A percentile compares a stretch with the other conserved stretches of the same genome.
Evolutionary conservation across 2,329 filamentous ascomycete species (phyloP).

Genomic region (Cercospora zeae-maydis): DNA sequence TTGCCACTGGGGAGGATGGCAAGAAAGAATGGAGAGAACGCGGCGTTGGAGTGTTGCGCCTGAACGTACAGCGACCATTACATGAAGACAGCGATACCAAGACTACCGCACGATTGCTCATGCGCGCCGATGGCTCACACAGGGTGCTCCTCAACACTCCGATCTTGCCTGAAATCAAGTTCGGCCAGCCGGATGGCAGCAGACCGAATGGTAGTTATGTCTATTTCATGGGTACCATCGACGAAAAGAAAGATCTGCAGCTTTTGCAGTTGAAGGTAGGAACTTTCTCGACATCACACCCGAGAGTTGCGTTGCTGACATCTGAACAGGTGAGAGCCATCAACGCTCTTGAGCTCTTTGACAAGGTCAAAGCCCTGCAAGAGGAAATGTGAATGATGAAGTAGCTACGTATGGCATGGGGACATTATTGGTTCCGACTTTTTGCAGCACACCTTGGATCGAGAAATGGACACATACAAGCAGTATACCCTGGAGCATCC

Average conservation of each 20-base stretch:
- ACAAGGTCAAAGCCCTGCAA: slow-evolving; percentile 43
- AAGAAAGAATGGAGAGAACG: slow-evolving; percentile 81
- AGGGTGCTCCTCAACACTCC: slow-evolving; percentile 82
- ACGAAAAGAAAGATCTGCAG: slow-evolving; percentile 50
- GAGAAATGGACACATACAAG: neutral
- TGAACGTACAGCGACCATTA: slow-evolving; percentile 63
- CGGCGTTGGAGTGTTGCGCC: slow-evolving; percentile 75
- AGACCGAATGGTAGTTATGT: slow-evolving; percentile 70
- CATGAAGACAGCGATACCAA: slow-evolving; percentile 51
- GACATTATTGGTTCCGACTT: too few relatives aligned
- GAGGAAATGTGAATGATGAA: slow-evolving; percentile 35
- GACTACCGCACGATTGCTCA: slow-evolving; percentile 67
- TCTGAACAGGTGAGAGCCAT: slow-evolving; percentile 42
- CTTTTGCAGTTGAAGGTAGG: slow-evolving; percentile 56
- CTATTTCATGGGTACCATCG: slow-evolving; percentile 58
- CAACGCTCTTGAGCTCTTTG: slow-evolving; percentile 47
- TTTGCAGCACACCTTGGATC: neutral
- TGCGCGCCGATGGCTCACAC: slow-evolving; percentile 86
- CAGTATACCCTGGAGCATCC: neutral
- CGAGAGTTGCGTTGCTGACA: neutral
- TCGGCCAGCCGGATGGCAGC: slow-evolving; percentile 60
- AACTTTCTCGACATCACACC: neutral
- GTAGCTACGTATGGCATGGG: neutral
- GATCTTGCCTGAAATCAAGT: slow-evolving; percentile 72
- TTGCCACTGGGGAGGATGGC: slow-evolving; percentile 53